Evolutionary conservation across 2,329 filamentous ascomycete species (phyloP).

Genomic region (Pestalotiopsis sp.): DNA sequence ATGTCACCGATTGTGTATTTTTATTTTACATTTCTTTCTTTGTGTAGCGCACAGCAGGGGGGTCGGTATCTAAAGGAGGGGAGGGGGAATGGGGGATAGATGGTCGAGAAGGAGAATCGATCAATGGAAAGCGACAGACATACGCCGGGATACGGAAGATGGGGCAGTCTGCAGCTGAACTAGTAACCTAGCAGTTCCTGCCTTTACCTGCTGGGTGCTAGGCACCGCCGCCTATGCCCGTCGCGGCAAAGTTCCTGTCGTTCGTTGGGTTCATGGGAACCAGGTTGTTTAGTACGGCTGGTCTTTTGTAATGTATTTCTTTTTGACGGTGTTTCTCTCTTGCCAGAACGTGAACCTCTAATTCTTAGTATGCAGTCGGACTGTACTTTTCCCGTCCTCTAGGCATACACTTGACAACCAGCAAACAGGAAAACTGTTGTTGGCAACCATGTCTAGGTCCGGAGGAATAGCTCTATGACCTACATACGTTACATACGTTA

Average conservation of each 20-base stretch:
- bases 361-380: background rate
- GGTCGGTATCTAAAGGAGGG: background rate
- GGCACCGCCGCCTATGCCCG: background rate
- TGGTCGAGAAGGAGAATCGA: background rate
- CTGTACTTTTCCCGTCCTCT: background rate
- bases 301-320: no score
- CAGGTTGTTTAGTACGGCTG: background rate
- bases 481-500: no score
- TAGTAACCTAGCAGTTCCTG: slow-evolving; percentile 1
- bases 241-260: background rate
- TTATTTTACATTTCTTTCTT: background rate
- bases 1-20: background rate
- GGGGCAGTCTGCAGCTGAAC: background rate
- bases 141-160: background rate
- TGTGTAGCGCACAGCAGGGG: background rate
- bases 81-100: background rate
- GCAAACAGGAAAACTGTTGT: no score
- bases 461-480: no score
- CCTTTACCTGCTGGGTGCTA: background rate
- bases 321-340: no score
- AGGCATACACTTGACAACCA: background rate
- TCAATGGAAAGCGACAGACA: no score
- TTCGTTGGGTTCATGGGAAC: background rate
- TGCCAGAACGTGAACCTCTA: background rate
- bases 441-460: no score